phyloP scores from a whole-genome alignment of 1,284 basidiomycete genomes.

The Irpex rosettiformis region DNA sequence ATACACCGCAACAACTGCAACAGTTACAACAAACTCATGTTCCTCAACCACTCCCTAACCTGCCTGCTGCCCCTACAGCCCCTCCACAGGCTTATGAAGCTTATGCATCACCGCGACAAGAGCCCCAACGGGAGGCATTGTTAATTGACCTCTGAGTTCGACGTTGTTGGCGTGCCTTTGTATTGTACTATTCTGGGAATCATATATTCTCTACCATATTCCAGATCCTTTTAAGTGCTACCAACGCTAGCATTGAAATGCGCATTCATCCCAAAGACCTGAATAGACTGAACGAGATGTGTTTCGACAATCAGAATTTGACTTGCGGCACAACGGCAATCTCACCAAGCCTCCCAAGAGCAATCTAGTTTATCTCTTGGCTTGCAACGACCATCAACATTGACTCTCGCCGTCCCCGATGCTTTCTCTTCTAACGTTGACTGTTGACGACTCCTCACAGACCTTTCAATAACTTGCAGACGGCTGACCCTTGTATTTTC shows the following conservation, averaged over 20 bases:
- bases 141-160: slow-evolving; percentile 68
- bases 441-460: neutral
- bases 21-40: slow-evolving; percentile 30
- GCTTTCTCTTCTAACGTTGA: neutral
- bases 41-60: slow-evolving; percentile 47
- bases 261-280: neutral
- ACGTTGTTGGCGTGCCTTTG: neutral
- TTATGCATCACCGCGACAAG: slow-evolving; percentile 44
- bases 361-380: neutral
- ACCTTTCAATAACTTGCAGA: neutral
- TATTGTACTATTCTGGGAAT: neutral
- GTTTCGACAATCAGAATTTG: neutral
- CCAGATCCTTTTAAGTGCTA: neutral
- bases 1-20: slow-evolving; percentile 31
- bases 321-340: neutral
- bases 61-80: slow-evolving; percentile 69
- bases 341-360: neutral
- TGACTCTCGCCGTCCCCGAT: neutral
- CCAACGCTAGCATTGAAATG: neutral
- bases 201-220: neutral
- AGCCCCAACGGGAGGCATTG: slow-evolving; percentile 75
- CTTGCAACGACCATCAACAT: neutral
- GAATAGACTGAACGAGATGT: too few species aligned
- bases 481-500: neutral
- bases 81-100: slow-evolving; percentile 53